Evolutionary conservation across 305 asterid species (phyloP), one percentile per base, ranked within the genome.

Genomic region (Ilex paraguariensis): DNA sequence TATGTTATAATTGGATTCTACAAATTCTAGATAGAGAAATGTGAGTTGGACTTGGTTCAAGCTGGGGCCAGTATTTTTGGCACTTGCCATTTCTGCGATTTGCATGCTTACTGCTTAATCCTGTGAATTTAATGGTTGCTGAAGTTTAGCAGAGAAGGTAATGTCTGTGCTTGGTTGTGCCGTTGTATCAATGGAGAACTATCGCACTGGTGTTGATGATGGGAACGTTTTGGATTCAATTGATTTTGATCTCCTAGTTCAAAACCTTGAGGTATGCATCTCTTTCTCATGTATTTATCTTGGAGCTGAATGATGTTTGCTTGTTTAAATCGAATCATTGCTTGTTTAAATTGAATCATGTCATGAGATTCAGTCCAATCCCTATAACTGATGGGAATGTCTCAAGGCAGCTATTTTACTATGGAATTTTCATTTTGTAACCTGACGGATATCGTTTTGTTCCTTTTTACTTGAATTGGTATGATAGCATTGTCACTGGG

Each of bases 111-210:
- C 64, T 70, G 16, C 42, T 28, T 78, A 69, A 66, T 70, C 59
- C 31, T 57, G 65, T 74, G 70, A 57, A 64, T 79, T 66, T 67
- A 67, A 62, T 81, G 70, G 72, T 76, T 81, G 73, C 77, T 81
- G 90, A 84, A 94, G 97, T 95, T 86, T 94, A 78, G 86, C 95
- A 58, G 97, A 94, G 74, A 94, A 90, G 88, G 99, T 94, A 58
- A 95, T 91, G 59, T 86, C 96, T 69, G 97, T 94, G 54, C 83
- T 94, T 79, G 95, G 96, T 54, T 94, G 99, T 76, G 75, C 75
- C 59, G 87, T 90, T 66, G 82, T 94, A 69, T 85, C 93, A 42
- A 94, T 90, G 99, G 97, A 94, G 81, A 90, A 94, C 80, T 94
- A 84, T 76, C 97, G 95, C 69, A 87, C 90, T 56, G 95, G 91